These are phyloP conservation scores for Acorus calamus DNA, from an alignment of 106 monocot genomes.

Conservation along the genomic window DNA sequence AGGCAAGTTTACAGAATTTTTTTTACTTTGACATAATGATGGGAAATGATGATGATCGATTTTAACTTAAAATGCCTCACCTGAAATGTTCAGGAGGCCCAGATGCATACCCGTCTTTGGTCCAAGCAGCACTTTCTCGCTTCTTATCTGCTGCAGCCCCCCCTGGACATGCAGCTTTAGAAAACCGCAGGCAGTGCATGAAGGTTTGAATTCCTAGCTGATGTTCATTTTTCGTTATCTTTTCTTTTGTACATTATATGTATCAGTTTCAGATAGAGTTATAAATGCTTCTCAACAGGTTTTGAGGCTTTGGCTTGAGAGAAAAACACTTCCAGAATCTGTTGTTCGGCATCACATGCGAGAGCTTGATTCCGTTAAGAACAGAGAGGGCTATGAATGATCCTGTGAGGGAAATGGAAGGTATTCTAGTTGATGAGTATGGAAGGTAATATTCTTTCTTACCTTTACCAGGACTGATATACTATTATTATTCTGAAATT, in stretches of 20 bases:
- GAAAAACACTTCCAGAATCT: slow-evolving; percentile 74
- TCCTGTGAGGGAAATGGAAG: slow-evolving; percentile 89
- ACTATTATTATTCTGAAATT: too few species aligned
- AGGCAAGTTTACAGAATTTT: slow-evolving; percentile 14
- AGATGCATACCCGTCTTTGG: slow-evolving; percentile 65
- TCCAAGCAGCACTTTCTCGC: slow-evolving; percentile 66
- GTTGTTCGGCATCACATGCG: slow-evolving; percentile 59
- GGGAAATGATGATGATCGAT: too few species aligned
- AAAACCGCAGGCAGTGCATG: slow-evolving; percentile 90
- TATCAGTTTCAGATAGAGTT: not conserved
- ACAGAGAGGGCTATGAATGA: slow-evolving; percentile 85
- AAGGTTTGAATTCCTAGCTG: slow-evolving; percentile 45
- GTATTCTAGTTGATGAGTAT: slow-evolving; percentile 98
- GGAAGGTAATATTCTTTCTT: slow-evolving; percentile 45
- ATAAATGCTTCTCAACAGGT: slow-evolving; percentile 36
- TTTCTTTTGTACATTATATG: not conserved
- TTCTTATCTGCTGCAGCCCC: slow-evolving; percentile 74
- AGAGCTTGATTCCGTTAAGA: slow-evolving; percentile 66
- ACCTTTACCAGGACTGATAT: too few species aligned
- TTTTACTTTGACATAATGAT: too few species aligned
- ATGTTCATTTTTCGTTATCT: not conserved
- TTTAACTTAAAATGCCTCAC: not conserved
- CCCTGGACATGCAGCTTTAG: slow-evolving; percentile 64
- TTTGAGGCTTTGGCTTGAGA: slow-evolving; percentile 87
- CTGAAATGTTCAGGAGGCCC: slow-evolving; percentile 41